These are phyloP conservation scores for Podila horticola DNA, from an alignment of 192 early-diverging fungal genomes.

Conservation along the genomic window DNA sequence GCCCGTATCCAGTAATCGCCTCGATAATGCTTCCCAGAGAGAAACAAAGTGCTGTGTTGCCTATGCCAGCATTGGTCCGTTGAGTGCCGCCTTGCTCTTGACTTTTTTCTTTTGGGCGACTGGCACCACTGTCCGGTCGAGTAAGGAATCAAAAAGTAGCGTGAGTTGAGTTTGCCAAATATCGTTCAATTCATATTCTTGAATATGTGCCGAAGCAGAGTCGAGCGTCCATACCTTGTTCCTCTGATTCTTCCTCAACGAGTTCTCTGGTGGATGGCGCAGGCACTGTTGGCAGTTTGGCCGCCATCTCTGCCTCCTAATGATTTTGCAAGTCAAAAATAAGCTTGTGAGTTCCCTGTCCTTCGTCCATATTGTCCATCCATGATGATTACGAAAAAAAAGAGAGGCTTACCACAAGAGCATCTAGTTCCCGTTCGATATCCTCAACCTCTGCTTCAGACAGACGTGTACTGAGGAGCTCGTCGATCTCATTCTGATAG, in stretches of 20 bases:
- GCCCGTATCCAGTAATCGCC: no score
- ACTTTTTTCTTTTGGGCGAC: constrained; percentile 6
- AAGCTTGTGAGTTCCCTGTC: no score
- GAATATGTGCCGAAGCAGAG: no score
- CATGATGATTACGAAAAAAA: background rate
- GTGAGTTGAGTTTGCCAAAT: no score
- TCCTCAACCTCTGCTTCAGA: constrained; percentile 89
- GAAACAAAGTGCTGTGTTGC: background rate
- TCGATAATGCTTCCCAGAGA: no score
- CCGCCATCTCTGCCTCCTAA: constrained; percentile 16
- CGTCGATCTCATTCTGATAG: constrained; percentile 93
- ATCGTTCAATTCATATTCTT: no score
- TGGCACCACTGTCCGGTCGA: no score
- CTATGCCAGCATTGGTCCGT: constrained; percentile 39
- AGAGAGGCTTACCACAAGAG: constrained; percentile 27
- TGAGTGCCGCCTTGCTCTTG: constrained; percentile 5
- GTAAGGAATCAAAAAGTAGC: background rate
- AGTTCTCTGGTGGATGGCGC: background rate
- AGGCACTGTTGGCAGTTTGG: constrained; percentile 14
- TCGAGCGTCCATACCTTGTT: constrained; percentile 7
- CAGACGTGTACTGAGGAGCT: constrained; percentile 78
- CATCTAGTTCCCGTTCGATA: constrained; percentile 82
- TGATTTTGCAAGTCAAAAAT: background rate
- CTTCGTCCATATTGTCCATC: no score
- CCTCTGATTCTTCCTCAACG: background rate